Conservation (phyloP, 2,329 filamentous ascomycete genomes). For the Penicillium sp. region DNA sequence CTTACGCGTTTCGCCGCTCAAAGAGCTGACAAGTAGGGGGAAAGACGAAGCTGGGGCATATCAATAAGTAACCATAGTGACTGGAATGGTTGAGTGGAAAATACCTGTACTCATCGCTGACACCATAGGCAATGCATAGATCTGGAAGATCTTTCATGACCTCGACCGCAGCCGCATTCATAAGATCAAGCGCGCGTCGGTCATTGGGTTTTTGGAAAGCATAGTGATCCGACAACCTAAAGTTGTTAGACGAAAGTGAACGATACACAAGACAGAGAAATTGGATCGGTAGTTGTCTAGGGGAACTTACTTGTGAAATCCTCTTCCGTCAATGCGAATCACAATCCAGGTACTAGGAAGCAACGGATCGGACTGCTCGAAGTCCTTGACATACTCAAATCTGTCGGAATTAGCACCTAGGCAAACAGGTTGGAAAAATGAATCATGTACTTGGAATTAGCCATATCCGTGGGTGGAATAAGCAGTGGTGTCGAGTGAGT, state of each 20-base stretch:
- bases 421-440: background rate
- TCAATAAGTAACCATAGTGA: background rate
- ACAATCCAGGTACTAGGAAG: conserved; percentile 95
- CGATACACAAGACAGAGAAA: background rate
- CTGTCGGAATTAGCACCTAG: conserved; percentile 47
- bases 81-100: background rate
- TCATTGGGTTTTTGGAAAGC: conserved; percentile 92
- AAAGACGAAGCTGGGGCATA: conserved; percentile 71
- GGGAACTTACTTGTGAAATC: conserved; percentile 79
- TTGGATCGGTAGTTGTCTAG: background rate
- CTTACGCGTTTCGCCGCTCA: conserved; percentile 76
- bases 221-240: conserved; percentile 78
- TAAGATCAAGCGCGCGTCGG: conserved; percentile 78
- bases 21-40: conserved; percentile 81
- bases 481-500: conserved; percentile 5
- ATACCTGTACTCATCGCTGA: conserved; percentile 84
- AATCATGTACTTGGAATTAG: conserved; percentile 39
- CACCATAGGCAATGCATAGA: conserved; percentile 83
- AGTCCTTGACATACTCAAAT: conserved; percentile 90
- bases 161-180: conserved; percentile 88
- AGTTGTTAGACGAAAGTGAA: background rate
- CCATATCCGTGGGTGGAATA: conserved; percentile 24
- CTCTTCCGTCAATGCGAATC: conserved; percentile 87
- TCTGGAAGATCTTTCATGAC: conserved; percentile 84
- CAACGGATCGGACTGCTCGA: conserved; percentile 78